Percentiles rank a stretch among this genome's conserved stretches.
These are phyloP conservation scores for Aspergillus caelatus DNA, from an alignment of 2,329 filamentous ascomycete genomes.

Conservation along the genomic window DNA sequence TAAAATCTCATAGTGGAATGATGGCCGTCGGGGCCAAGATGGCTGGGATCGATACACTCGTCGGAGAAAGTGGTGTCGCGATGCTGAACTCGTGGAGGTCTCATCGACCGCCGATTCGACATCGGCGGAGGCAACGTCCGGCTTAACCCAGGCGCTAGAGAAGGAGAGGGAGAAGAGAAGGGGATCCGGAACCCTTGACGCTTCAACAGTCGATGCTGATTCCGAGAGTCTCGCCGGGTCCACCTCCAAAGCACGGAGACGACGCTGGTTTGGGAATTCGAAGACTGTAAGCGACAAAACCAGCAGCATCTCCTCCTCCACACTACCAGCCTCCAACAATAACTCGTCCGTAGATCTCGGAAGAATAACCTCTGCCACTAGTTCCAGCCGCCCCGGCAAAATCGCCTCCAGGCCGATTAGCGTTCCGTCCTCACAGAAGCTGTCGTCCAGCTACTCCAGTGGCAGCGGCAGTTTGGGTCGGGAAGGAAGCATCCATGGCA, in stretches of 20 bases:
- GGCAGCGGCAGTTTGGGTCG: slow-evolving; percentile 22
- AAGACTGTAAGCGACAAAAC: slow-evolving; percentile 34
- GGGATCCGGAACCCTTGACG: slow-evolving; percentile 21
- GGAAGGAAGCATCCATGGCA: slow-evolving; percentile 28
- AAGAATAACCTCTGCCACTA: slow-evolving; percentile 27
- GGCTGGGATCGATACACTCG: slow-evolving; percentile 95
- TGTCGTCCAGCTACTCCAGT: slow-evolving; percentile 31
- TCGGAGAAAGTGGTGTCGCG: slow-evolving; percentile 91
- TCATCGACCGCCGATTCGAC: slow-evolving; percentile 49
- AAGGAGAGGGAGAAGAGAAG: slow-evolving; percentile 26
- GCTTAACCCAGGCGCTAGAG: slow-evolving; percentile 31
- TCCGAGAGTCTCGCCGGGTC: slow-evolving; percentile 31
- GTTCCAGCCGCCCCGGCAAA: slow-evolving; percentile 19
- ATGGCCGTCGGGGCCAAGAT: slow-evolving; percentile 79
- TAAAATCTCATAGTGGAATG: slow-evolving; percentile 72
- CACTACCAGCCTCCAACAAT: slow-evolving; percentile 22
- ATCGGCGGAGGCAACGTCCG: slow-evolving; percentile 41
- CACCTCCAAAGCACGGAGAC: slow-evolving; percentile 34
- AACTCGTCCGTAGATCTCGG: slow-evolving; percentile 25
- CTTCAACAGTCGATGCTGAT: slow-evolving; percentile 26
- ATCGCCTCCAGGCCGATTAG: slow-evolving; percentile 34
- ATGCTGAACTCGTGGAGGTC: slow-evolving; percentile 89
- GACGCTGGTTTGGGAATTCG: slow-evolving; percentile 43
- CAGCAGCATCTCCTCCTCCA: slow-evolving; percentile 20
- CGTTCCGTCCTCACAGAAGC: slow-evolving; percentile 31